These are phyloP conservation scores for Talaromyces sp. DNA, from an alignment of 2,329 filamentous ascomycete species.

Conservation along the genomic window DNA sequence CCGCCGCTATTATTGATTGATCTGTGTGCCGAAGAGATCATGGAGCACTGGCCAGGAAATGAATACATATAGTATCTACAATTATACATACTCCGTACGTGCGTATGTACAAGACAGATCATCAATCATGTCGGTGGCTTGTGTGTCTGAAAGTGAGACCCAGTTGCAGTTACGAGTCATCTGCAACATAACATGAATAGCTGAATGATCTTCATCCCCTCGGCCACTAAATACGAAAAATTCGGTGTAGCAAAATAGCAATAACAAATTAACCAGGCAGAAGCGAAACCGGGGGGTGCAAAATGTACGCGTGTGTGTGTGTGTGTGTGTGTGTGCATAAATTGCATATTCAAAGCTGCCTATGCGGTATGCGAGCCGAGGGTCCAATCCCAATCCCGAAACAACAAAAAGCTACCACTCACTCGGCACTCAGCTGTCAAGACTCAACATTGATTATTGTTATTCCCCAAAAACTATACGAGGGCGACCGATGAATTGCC, in stretches of 20 bases:
- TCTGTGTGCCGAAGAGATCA: too few relatives aligned
- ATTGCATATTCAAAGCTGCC: too few relatives aligned
- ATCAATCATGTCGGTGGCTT: too few relatives aligned
- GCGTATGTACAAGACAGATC: too few relatives aligned
- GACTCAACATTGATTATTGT: too few relatives aligned
- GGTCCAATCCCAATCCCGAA: not conserved
- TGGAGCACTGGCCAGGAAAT: too few relatives aligned
- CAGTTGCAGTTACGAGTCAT: not conserved
- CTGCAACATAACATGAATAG: not conserved
- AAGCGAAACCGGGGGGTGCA: not conserved
- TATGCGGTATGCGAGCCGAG: too few relatives aligned
- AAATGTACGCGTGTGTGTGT: not conserved
- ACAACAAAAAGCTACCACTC: not conserved
- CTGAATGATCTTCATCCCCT: not conserved
- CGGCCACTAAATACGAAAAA: not conserved
- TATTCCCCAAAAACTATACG: not conserved
- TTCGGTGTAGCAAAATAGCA: not conserved
- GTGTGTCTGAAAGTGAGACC: not conserved
- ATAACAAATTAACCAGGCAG: not conserved
- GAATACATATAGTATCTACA: not conserved
- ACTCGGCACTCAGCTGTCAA: not conserved
- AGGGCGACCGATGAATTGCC: not conserved
- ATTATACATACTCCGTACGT: not conserved
- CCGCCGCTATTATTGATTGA: not conserved
- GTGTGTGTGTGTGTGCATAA: not conserved